These are phyloP conservation scores for Cymbopogon citratus DNA, from an alignment of 176 grass and related monocot species.

Conservation along the genomic window DNA sequence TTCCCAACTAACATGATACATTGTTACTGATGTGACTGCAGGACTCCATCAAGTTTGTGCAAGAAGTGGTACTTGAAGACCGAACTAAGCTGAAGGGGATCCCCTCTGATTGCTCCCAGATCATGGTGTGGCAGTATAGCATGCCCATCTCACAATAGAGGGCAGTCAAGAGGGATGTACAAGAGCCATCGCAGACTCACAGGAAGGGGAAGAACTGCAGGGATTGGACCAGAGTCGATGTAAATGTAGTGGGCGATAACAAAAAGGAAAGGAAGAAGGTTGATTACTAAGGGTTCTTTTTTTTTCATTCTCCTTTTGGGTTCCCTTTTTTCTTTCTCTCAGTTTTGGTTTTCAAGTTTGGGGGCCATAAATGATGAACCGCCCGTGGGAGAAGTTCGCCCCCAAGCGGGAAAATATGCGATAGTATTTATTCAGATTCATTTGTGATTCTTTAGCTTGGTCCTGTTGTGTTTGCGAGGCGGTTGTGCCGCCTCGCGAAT, in stretches of 20 bases:
- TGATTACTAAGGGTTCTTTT: conserved; percentile 24
- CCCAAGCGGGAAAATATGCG: background rate
- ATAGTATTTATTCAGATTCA: conserved; percentile 58
- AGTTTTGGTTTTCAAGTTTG: conserved; percentile 29
- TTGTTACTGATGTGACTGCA: conserved; percentile 24
- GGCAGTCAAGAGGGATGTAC: conserved; percentile 17
- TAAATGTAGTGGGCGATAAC: conserved; percentile 60
- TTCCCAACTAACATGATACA: background rate
- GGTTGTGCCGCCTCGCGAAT: too few species aligned
- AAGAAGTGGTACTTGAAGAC: conserved; percentile 83
- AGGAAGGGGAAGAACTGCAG: background rate
- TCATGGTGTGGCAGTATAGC: conserved; percentile 79
- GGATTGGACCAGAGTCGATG: conserved; percentile 28
- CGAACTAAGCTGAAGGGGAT: conserved; percentile 70
- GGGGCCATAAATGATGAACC: conserved; percentile 27
- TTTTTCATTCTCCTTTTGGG: background rate
- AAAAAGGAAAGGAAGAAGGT: conserved; percentile 20
- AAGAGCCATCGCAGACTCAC: background rate
- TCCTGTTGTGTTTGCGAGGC: background rate
- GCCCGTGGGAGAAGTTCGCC: conserved; percentile 23
- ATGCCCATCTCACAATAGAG: conserved; percentile 49
- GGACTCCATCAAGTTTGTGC: conserved; percentile 92
- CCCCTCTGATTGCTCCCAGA: conserved; percentile 70
- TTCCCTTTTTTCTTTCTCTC: conserved; percentile 8
- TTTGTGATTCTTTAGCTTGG: conserved; percentile 47